phyloP scores from a whole-genome alignment of 176 grass and related monocot genomes.

The Sorghum bicolor region DNA sequence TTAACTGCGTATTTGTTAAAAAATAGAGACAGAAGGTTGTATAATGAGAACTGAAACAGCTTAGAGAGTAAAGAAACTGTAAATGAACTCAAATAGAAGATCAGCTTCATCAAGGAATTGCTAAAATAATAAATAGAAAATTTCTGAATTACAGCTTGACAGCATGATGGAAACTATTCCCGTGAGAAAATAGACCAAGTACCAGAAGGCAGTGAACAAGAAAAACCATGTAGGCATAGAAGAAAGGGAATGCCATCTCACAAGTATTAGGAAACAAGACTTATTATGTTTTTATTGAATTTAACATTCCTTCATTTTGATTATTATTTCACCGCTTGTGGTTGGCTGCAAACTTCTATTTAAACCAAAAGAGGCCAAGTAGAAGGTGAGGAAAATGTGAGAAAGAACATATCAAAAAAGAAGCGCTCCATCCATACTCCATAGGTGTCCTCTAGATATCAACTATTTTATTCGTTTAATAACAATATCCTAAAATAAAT shows the following conservation, averaged over 20 bases:
- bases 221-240: neutral
- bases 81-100: neutral
- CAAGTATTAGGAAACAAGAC: neutral
- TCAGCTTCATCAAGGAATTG: neutral
- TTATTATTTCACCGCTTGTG: neutral
- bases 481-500: neutral
- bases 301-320: neutral
- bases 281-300: neutral
- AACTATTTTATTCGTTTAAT: neutral
- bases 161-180: neutral
- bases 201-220: neutral
- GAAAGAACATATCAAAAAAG: neutral
- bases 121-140: neutral
- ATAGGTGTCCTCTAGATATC: neutral
- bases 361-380: neutral
- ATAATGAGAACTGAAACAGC: neutral
- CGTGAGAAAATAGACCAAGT: neutral
- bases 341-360: neutral
- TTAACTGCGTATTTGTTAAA: neutral
- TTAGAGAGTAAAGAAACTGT: neutral
- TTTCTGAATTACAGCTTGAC: neutral
- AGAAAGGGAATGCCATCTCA: neutral
- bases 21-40: neutral
- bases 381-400: neutral
- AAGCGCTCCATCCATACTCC: too few relatives aligned